Evolutionary conservation across 2,329 filamentous ascomycete genomes (phyloP).

Genomic region (Colletotrichum viniferum): DNA sequence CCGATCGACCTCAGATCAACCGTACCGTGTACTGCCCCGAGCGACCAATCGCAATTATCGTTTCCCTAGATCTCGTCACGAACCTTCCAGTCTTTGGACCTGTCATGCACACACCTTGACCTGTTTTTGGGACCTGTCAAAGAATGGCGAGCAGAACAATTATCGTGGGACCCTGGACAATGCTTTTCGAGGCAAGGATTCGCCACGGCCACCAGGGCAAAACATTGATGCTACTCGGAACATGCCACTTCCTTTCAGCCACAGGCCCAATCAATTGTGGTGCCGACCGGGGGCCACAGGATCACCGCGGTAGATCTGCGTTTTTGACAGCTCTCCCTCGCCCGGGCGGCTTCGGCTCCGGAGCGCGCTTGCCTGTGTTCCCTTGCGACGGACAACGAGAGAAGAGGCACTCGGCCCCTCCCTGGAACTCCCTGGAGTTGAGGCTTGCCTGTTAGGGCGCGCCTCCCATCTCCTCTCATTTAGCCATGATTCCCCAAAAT

Average conservation of each 20-base stretch:
- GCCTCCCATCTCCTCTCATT: not conserved
- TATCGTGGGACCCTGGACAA: slow-evolving; percentile 4
- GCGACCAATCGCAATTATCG: slow-evolving; percentile 26
- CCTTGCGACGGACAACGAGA: not conserved
- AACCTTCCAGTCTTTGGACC: slow-evolving; percentile 14
- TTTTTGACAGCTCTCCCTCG: slow-evolving; percentile 20
- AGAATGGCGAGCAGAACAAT: slow-evolving; percentile 2
- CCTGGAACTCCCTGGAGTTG: slow-evolving; percentile 16
- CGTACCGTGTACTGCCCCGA: slow-evolving; percentile 21
- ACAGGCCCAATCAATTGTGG: slow-evolving; percentile 15
- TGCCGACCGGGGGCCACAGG: slow-evolving; percentile 9
- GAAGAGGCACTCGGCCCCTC: slow-evolving; percentile 2
- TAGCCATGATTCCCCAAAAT: slow-evolving; percentile 6
- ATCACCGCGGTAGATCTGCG: slow-evolving; percentile 21
- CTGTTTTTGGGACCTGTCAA: slow-evolving; percentile 22
- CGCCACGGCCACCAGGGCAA: slow-evolving; percentile 18
- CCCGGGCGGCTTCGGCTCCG: slow-evolving; percentile 18
- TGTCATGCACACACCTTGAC: slow-evolving; percentile 16
- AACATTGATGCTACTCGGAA: slow-evolving; percentile 23
- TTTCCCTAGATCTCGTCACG: slow-evolving; percentile 20
- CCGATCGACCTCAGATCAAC: slow-evolving; percentile 25
- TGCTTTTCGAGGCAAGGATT: slow-evolving; percentile 8
- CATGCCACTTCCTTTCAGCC: slow-evolving; percentile 20
- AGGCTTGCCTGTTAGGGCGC: slow-evolving; percentile 7
- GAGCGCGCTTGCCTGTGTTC: slow-evolving; percentile 1